A percentile compares a stretch with the other conserved stretches of the same genome.
These are phyloP conservation scores for Mucor irregularis DNA, from an alignment of 371 early-diverging fungal genomes.

Conservation along the genomic window DNA sequence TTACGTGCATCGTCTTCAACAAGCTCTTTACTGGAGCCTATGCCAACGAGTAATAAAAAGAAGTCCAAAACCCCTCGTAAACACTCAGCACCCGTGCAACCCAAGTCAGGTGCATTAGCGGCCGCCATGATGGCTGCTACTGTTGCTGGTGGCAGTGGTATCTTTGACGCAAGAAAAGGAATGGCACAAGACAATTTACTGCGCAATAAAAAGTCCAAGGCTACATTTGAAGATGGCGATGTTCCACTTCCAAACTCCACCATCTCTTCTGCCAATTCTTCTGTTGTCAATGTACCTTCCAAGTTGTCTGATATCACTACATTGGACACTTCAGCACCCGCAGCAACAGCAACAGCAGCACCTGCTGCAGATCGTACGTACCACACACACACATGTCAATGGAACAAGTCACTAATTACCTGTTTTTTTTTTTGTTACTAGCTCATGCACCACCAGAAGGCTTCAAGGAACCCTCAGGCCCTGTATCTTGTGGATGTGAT, in stretches of 20 bases:
- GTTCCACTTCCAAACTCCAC: neutral
- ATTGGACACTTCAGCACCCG: neutral
- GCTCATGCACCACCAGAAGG: constrained; percentile 38
- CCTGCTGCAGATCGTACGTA: constrained; percentile 2
- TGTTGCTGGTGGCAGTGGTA: constrained; percentile 45
- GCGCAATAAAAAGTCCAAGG: constrained; percentile 13
- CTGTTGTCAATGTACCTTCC: constrained; percentile 6
- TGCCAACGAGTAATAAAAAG: constrained; percentile 23
- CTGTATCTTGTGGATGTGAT: constrained; percentile 62
- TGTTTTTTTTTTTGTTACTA: neutral
- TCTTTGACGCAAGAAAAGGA: constrained; percentile 36
- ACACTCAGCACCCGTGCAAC: constrained; percentile 30
- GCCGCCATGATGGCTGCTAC: constrained; percentile 58
- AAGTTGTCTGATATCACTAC: constrained; percentile 3
- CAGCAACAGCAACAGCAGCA: neutral
- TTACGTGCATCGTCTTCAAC: constrained; percentile 1
- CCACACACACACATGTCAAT: neutral
- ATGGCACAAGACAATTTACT: constrained; percentile 19
- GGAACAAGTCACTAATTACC: too few species aligned
- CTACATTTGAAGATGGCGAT: neutral
- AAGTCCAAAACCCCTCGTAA: constrained; percentile 37
- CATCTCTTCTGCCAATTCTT: neutral
- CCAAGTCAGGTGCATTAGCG: constrained; percentile 49
- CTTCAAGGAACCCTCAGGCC: constrained; percentile 50
- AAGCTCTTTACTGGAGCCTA: neutral